Base-by-base conservation (phyloP, 116 monocot genomes). In the Zostera marina region DNA sequence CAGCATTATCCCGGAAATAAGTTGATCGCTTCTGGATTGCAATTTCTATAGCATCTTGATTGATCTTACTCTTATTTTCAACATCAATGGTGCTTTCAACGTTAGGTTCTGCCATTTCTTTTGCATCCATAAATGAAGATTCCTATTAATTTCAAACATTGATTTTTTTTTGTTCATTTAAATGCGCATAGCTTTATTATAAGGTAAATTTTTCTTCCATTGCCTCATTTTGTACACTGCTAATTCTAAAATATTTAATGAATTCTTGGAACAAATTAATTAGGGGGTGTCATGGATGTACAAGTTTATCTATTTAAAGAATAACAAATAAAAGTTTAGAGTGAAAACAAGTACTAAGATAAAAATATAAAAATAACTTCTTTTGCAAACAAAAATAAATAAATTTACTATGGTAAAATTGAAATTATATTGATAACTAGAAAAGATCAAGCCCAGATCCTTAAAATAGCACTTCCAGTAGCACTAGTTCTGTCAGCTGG, bases 21-120 rank as follows among this genome's bases (percentile, higher is more conserved):
- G 70, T 17, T 66, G 76, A 80, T 61, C 81, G 82, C 69, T 74
- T 79, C 57, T 66, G 62, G 21, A 98, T 76, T 42, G 90, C 83
- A 23, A 74, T 72, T 66, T 70, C 85, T 67, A 98, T 80, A 32
- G 22, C 56, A 22, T 78, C 78, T 75, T 98, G 86, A 79, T 26
- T 77, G 56, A 76, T 40, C 58, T 69, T 61, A 57, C 8, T 60
- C 2, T 43, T 56, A 52, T 9, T 15, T 65, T 70, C 54, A 42
- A 64, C 13, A 62, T 20, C 67, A 54, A 66, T 43, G 38, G 46
- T 44, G 47, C 60, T 60, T 43, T 52, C 58, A 55, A 47, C 59
- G 21, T 64, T 56, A 14, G 58, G 42, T 39, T 66, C 67, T 42
- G 55, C 16, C n/a, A 22, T 19, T 52, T 52, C 61, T 25, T 73